A percentile compares a stretch with the other conserved stretches of the same genome.
Evolutionary conservation across 768 basidiomycete species (phyloP).

Genomic region (Psilocybe tampanensis): DNA sequence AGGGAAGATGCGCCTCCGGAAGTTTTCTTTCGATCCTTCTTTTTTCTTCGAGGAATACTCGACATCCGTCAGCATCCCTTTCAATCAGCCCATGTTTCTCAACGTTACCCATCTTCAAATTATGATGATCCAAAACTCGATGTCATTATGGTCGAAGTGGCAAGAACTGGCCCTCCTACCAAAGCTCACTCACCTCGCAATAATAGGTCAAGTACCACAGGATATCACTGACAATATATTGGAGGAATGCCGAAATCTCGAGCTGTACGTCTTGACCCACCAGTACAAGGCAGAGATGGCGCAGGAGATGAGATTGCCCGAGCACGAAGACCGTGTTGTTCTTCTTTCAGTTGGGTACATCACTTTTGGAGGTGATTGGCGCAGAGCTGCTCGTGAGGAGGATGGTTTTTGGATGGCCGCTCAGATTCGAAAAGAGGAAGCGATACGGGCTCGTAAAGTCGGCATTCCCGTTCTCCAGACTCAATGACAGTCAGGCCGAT

Average conservation of each 20-base stretch:
- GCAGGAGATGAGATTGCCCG: neutral
- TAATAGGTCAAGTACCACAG: constrained; percentile 12
- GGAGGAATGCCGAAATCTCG: constrained; percentile 8
- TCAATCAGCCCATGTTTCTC: constrained; percentile 10
- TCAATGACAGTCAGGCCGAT: no score
- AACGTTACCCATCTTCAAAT: constrained; percentile 22
- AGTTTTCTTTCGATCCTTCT: constrained; percentile 16
- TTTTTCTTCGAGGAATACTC: constrained; percentile 14
- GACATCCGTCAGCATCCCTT: constrained; percentile 8
- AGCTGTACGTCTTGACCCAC: constrained; percentile 16
- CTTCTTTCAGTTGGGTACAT: constrained; percentile 15
- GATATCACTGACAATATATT: constrained; percentile 13
- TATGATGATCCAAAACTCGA: constrained; percentile 19
- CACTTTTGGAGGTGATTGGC: constrained; percentile 23
- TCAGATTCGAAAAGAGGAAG: constrained; percentile 7
- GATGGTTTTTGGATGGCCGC: constrained; percentile 22
- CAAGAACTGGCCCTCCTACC: constrained; percentile 15
- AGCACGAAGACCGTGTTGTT: constrained; percentile 17
- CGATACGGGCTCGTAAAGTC: neutral
- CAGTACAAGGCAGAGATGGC: neutral
- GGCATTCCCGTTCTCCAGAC: no score
- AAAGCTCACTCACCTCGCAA: constrained; percentile 18
- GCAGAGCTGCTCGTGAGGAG: constrained; percentile 15
- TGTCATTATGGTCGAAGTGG: constrained; percentile 17
- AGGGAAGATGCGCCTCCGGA: constrained; percentile 4